Evolutionary conservation across 2,329 filamentous ascomycete species (phyloP).

Genomic region (Aspergillus sp.): DNA sequence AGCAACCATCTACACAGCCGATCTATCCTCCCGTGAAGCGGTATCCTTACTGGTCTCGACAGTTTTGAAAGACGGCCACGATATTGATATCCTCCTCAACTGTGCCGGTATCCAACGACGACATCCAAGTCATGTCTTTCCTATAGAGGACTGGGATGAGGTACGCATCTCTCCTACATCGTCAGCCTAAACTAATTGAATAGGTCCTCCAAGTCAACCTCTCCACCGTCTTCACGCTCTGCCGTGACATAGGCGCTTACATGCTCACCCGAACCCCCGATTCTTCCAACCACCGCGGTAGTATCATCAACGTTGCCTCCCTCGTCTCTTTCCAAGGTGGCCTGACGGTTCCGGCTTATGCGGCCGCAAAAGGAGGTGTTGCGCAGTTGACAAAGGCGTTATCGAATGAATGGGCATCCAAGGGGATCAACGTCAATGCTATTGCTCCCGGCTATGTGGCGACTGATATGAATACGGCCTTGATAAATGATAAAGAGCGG

Average conservation of each 20-base stretch:
- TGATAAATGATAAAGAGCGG: constrained; percentile 67
- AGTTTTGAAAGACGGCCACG: constrained; percentile 35
- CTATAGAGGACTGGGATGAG: constrained; percentile 66
- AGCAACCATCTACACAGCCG: constrained; percentile 29
- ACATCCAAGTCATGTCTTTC: constrained; percentile 67
- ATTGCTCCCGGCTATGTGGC: constrained; percentile 87
- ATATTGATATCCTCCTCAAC: constrained; percentile 72
- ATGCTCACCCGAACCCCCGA: constrained; percentile 14
- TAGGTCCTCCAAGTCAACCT: constrained; percentile 79
- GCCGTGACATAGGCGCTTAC: constrained; percentile 17
- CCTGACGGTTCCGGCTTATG: constrained; percentile 82
- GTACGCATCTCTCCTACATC: constrained; percentile 23
- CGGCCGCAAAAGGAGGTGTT: constrained; percentile 79
- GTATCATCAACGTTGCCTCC: constrained; percentile 78
- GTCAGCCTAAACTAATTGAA: not conserved
- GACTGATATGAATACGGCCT: constrained; percentile 85
- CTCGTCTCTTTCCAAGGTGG: constrained; percentile 83
- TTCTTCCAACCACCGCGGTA: constrained; percentile 2
- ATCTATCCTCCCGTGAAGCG: constrained; percentile 26
- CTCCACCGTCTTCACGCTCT: constrained; percentile 64
- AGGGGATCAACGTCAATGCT: constrained; percentile 78
- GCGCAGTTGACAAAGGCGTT: constrained; percentile 80
- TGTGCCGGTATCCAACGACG: constrained; percentile 77
- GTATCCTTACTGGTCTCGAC: constrained; percentile 24
- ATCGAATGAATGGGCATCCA: constrained; percentile 76